These are phyloP conservation scores for Neurospora discreta DNA, from an alignment of 495 filamentous ascomycete species.

Conservation along the genomic window DNA sequence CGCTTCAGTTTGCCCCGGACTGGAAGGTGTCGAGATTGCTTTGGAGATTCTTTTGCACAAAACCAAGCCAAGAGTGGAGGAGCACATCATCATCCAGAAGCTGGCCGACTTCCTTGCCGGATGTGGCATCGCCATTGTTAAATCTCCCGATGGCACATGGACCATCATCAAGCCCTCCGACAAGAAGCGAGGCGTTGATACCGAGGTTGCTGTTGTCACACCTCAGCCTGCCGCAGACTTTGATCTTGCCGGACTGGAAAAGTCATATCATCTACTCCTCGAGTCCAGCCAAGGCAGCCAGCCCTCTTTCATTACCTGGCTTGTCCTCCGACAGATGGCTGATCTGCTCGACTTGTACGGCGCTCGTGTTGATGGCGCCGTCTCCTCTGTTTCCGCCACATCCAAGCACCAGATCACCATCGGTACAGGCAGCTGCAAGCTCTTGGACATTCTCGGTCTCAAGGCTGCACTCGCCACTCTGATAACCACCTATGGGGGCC, in stretches of 20 bases:
- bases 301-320: constrained; percentile 14
- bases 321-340: constrained; percentile 15
- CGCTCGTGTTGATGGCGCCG: constrained; percentile 5
- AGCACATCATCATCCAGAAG: constrained; percentile 16
- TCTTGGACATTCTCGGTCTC: constrained; percentile 9
- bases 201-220: background rate
- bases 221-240: constrained; percentile 1
- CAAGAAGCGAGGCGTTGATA: constrained; percentile 5
- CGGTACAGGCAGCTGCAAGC: constrained; percentile 9
- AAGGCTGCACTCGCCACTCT: constrained; percentile 10
- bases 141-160: constrained; percentile 24
- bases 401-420: constrained; percentile 22
- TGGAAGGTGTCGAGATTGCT: constrained; percentile 11
- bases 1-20: constrained; percentile 8
- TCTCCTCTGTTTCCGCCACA: background rate
- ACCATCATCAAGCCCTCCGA: constrained; percentile 25
- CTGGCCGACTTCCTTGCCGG: constrained; percentile 24
- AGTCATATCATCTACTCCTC: constrained; percentile 8
- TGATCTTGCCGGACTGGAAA: constrained; percentile 11
- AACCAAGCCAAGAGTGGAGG: constrained; percentile 13
- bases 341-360: constrained; percentile 21
- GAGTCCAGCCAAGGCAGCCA: constrained; percentile 1
- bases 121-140: constrained; percentile 28
- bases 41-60: constrained; percentile 13
- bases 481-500: constrained; percentile 9